phyloP scores from a whole-genome alignment of 2,329 filamentous ascomycete genomes.

The Aspergillus sp. region DNA sequence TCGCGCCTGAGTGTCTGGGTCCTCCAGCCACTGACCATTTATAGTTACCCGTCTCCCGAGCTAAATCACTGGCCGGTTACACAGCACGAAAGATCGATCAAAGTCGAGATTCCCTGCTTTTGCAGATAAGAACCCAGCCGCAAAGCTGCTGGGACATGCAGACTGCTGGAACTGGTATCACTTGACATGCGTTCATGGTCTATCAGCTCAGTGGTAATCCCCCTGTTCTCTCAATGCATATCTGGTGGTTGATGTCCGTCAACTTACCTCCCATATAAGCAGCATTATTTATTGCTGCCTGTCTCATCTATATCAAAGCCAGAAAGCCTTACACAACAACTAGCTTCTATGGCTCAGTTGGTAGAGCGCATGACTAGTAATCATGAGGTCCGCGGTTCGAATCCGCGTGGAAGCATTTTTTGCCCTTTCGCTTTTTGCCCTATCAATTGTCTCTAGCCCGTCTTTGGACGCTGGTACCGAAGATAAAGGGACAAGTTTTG shows the following conservation, averaged over 20 bases:
- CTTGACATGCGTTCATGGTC: neutral
- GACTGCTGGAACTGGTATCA: neutral
- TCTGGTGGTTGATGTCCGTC: too few species aligned
- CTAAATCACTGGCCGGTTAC: neutral
- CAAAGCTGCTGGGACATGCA: neutral
- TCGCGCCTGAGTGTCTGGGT: neutral
- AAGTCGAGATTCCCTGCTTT: slow-evolving; percentile 6
- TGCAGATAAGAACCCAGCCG: neutral
- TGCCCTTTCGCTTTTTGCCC: neutral
- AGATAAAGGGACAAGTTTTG: too few species aligned
- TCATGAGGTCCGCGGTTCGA: neutral
- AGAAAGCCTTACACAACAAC: neutral
- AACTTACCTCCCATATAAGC: too few species aligned
- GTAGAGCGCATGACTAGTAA: slow-evolving; percentile 1
- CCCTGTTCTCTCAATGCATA: too few species aligned
- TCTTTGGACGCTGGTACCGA: neutral
- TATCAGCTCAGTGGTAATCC: too few species aligned
- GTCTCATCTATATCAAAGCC: too few species aligned
- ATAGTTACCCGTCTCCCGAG: neutral
- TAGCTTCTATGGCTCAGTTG: neutral
- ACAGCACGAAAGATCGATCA: slow-evolving; percentile 1
- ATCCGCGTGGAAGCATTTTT: neutral
- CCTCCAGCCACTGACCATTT: neutral
- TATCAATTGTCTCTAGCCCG: neutral
- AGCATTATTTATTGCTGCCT: too few species aligned